These are phyloP conservation scores for Ophiostoma tasmaniense DNA, from an alignment of 2,329 filamentous ascomycete genomes.

Conservation along the genomic window DNA sequence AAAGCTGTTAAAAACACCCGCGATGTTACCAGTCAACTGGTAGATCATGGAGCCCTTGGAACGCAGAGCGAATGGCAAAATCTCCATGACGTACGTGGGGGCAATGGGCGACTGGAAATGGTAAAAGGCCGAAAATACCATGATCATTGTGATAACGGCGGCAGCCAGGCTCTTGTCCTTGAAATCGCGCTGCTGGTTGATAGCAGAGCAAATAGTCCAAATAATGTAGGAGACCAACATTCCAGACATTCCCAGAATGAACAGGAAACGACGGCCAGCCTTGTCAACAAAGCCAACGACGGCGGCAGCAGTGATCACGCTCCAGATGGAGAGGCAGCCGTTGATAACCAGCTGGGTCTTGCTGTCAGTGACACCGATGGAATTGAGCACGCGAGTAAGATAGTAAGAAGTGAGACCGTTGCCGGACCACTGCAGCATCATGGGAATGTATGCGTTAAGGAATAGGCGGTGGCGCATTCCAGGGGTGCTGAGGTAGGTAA, in stretches of 20 bases:
- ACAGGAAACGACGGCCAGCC: slow-evolving; percentile 23
- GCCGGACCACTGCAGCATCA: slow-evolving; percentile 19
- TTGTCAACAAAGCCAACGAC: slow-evolving; percentile 12
- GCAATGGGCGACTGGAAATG: slow-evolving; percentile 31
- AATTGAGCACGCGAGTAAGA: slow-evolving; percentile 26
- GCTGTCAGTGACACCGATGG: slow-evolving; percentile 26
- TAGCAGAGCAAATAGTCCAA: slow-evolving; percentile 17
- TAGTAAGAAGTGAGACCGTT: slow-evolving; percentile 30
- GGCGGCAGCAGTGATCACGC: slow-evolving; percentile 8
- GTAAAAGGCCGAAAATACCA: slow-evolving; percentile 25
- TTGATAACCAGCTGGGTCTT: slow-evolving; percentile 23
- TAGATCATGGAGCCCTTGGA: slow-evolving; percentile 19
- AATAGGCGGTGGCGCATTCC: slow-evolving; percentile 20
- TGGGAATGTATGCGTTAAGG: slow-evolving; percentile 17
- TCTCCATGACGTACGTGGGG: slow-evolving; percentile 20
- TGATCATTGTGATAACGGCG: slow-evolving; percentile 14
- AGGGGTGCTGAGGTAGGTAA: slow-evolving; percentile 15
- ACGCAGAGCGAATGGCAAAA: slow-evolving; percentile 18
- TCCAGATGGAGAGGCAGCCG: slow-evolving; percentile 19
- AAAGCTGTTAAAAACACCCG: slow-evolving; percentile 20
- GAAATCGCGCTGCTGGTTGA: slow-evolving; percentile 19
- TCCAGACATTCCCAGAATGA: slow-evolving; percentile 19
- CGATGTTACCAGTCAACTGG: slow-evolving; percentile 14
- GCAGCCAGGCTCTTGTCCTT: slow-evolving; percentile 16
- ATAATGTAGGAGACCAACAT: slow-evolving; percentile 19